Percentiles rank a stretch among this genome's conserved stretches.
Evolutionary conservation across 768 basidiomycete genomes (phyloP).

Genomic region (Paxillus involutus): DNA sequence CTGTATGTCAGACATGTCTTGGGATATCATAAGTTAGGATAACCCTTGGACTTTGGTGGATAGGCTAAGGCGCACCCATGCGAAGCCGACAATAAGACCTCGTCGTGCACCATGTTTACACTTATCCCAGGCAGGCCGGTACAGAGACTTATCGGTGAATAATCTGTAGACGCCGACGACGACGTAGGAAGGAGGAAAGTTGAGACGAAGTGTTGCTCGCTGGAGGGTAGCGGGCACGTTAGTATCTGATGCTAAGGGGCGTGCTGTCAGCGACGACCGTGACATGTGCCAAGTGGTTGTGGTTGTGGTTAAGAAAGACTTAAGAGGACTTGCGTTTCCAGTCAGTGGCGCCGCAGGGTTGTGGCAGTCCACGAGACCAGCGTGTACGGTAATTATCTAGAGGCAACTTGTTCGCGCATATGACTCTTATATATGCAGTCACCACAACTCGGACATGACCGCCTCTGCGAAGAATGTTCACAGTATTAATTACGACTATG

Average conservation of each 20-base stretch:
- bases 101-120: constrained; percentile 74
- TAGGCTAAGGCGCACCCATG: constrained; percentile 64
- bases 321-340: too few species aligned
- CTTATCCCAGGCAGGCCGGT: constrained; percentile 80
- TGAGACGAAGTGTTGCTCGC: constrained; percentile 59
- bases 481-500: too few species aligned
- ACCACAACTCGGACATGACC: too few species aligned
- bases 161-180: constrained; percentile 84
- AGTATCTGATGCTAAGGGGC: constrained; percentile 13
- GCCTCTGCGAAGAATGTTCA: too few species aligned
- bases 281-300: too few species aligned
- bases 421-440: too few species aligned
- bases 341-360: too few species aligned
- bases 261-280: not conserved
- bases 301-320: too few species aligned
- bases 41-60: not conserved
- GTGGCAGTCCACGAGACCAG: too few species aligned
- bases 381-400: too few species aligned
- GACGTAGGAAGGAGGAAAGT: constrained; percentile 81
- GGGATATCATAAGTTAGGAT: not conserved
- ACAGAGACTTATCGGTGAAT: constrained; percentile 68
- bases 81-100: constrained; percentile 64
- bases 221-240: constrained; percentile 45
- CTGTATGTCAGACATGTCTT: constrained; percentile 69
- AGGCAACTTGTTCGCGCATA: too few species aligned